Evolutionary conservation across 148 eudicot genomes (phyloP).

Genomic region (Beta vulgaris): DNA sequence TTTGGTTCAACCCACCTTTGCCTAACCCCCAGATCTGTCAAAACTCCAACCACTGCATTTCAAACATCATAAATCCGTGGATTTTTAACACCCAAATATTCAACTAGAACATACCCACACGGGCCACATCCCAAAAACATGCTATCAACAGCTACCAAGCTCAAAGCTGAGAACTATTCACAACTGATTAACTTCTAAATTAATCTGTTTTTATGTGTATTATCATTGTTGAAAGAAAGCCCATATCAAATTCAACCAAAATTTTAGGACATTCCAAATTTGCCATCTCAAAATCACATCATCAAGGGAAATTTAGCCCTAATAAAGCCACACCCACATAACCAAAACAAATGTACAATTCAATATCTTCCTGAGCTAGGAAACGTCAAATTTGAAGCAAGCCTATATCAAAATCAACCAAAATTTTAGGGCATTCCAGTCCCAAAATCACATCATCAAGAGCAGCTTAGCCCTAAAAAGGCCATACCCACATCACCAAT

Average conservation of each 20-base stretch:
- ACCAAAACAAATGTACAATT: not conserved
- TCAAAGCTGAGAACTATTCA: not conserved
- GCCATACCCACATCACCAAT: not conserved
- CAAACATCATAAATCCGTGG: not conserved
- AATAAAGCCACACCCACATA: not conserved
- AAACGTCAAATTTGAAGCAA: not conserved
- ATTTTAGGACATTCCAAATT: not conserved
- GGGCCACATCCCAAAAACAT: not conserved
- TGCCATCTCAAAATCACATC: not conserved
- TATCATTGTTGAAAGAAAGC: not conserved
- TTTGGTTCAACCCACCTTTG: not conserved
- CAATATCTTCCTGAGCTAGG: too few species aligned
- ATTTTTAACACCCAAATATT: not conserved
- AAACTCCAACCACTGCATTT: conserved; percentile 1
- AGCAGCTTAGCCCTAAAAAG: not conserved
- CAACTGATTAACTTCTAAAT: not conserved
- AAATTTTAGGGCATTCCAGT: not conserved
- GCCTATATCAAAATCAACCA: not conserved
- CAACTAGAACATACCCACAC: not conserved
- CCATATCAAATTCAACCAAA: conserved; percentile 11
- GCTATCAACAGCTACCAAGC: not conserved
- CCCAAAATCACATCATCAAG: not conserved
- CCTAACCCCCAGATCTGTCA: not conserved
- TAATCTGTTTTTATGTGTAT: not conserved
- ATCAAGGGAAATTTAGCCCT: not conserved